Conservation (phyloP, 768 basidiomycete genomes). For the Calocybe gangraenosa region DNA sequence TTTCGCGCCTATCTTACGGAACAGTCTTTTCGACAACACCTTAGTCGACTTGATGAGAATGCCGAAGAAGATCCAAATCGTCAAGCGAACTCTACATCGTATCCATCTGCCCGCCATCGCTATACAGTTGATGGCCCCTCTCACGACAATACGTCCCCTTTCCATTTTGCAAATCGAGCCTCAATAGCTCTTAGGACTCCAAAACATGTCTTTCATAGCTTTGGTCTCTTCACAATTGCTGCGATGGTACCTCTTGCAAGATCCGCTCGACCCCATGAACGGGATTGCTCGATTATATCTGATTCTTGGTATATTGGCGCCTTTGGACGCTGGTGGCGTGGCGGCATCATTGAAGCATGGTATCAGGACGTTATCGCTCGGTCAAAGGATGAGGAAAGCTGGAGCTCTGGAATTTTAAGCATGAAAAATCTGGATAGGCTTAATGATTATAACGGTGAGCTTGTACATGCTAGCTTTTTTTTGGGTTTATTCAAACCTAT, state of each 20-base stretch:
- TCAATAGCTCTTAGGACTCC: constrained; percentile 92
- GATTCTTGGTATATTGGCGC: constrained; percentile 90
- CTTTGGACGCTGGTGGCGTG: constrained; percentile 90
- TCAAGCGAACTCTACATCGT: constrained; percentile 22
- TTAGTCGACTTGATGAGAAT: constrained; percentile 76
- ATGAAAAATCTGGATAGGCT: constrained; percentile 70
- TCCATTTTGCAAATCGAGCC: constrained; percentile 91
- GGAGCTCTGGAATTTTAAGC: constrained; percentile 73
- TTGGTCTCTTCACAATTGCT: constrained; percentile 85
- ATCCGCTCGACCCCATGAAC: constrained; percentile 31
- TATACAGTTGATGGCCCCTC: constrained; percentile 26
- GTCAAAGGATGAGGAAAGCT: constrained; percentile 66
- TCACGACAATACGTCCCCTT: constrained; percentile 41
- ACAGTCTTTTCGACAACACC: constrained; percentile 92
- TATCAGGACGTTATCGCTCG: constrained; percentile 64
- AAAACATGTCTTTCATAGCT: constrained; percentile 79
- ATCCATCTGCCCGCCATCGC: constrained; percentile 18
- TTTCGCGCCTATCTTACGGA: constrained; percentile 97
- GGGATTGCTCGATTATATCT: constrained; percentile 49
- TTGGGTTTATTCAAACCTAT: constrained; percentile 7
- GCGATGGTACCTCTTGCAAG: constrained; percentile 58
- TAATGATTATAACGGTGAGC: constrained; percentile 63
- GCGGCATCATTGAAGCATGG: constrained; percentile 78
- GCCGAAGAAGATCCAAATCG: constrained; percentile 48
- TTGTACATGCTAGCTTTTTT: constrained; percentile 8